phyloP scores from a whole-genome alignment of 2,329 filamentous ascomycete genomes.

The Xylariomycetidae sp. region DNA sequence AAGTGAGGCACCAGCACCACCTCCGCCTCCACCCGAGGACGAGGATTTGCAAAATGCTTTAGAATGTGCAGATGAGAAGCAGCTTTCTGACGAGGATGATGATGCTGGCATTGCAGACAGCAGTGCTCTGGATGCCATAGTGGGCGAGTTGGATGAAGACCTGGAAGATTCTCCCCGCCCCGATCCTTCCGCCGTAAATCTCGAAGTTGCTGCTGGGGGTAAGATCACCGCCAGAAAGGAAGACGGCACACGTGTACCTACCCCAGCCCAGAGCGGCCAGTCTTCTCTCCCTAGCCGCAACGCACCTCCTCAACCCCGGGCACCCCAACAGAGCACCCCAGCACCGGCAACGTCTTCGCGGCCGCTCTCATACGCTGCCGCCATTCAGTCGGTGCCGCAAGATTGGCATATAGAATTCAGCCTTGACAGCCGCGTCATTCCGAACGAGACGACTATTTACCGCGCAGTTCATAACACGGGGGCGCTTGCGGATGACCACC shows the following conservation, averaged over 20 bases:
- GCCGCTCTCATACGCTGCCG: conserved; percentile 77
- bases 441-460: conserved; percentile 93
- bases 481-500: conserved; percentile 53
- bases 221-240: conserved; percentile 90
- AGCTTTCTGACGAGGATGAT: conserved; percentile 69
- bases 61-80: conserved; percentile 91
- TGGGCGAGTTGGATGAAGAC: conserved; percentile 86
- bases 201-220: conserved; percentile 81
- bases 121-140: conserved; percentile 73
- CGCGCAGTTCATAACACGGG: conserved; percentile 74
- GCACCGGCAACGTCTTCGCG: conserved; percentile 53
- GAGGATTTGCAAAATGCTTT: conserved; percentile 66
- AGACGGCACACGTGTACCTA: conserved; percentile 81
- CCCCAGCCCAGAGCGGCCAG: conserved; percentile 60
- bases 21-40: conserved; percentile 52
- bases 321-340: conserved; percentile 37
- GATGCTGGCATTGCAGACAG: conserved; percentile 55
- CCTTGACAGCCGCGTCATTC: conserved; percentile 75
- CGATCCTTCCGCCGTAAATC: conserved; percentile 82
- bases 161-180: conserved; percentile 68
- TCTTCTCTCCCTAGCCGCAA: conserved; percentile 34
- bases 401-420: conserved; percentile 98
- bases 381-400: conserved; percentile 73
- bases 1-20: conserved; percentile 45
- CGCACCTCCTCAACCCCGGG: conserved; percentile 32